These are phyloP conservation scores for Talaromyces islandicus DNA, from an alignment of 2,329 filamentous ascomycete genomes.

Conservation along the genomic window DNA sequence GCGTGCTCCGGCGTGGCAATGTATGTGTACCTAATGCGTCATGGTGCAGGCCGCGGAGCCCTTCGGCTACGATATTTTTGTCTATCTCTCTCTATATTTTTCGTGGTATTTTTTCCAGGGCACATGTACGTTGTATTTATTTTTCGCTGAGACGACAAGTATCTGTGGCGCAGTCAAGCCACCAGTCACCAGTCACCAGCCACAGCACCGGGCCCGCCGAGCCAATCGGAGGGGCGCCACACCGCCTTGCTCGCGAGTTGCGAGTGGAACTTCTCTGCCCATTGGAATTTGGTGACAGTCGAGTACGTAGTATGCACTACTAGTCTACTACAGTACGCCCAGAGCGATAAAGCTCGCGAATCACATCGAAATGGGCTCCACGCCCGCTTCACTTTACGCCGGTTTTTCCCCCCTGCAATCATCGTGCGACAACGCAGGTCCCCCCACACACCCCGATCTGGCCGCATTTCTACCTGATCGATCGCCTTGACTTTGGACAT, in stretches of 20 bases:
- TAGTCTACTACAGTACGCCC: neutral
- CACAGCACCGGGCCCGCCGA: neutral
- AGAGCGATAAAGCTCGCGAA: neutral
- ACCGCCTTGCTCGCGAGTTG: neutral
- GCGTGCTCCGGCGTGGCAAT: constrained; percentile 2
- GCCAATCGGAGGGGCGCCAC: neutral
- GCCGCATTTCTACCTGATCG: constrained; percentile 1
- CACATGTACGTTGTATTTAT: neutral
- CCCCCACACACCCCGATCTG: constrained; percentile 9
- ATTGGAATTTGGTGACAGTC: too few species aligned
- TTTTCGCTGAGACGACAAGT: neutral
- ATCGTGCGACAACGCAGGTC: constrained; percentile 18
- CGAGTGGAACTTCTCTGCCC: too few species aligned
- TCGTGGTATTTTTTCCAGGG: neutral
- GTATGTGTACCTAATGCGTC: constrained; percentile 11
- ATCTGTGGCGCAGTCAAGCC: neutral
- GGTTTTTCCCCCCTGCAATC: constrained; percentile 14
- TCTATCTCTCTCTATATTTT: neutral
- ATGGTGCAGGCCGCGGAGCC: neutral
- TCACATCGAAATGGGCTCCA: neutral
- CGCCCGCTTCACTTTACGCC: constrained; percentile 4
- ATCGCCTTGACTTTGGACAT: constrained; percentile 7
- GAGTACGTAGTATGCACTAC: neutral
- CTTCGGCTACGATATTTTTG: neutral
- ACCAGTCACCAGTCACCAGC: neutral